Percentiles rank a stretch among this genome's conserved stretches.
These are phyloP conservation scores for Kodamaea hsintzibuensis DNA, from an alignment of 805 yeast genomes.

Conservation along the genomic window DNA sequence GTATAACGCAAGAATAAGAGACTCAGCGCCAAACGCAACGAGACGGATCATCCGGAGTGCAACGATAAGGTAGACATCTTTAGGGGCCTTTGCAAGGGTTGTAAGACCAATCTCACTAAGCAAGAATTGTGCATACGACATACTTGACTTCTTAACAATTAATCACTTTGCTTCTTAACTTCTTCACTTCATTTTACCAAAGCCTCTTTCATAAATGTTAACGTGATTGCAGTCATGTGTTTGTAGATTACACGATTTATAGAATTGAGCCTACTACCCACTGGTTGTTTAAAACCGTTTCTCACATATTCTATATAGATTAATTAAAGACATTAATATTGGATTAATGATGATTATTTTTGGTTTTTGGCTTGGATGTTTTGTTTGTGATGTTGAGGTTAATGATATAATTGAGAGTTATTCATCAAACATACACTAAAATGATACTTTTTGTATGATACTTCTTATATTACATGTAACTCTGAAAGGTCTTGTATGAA, in stretches of 20 bases:
- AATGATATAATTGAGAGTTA: no score
- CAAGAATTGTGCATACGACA: slow-evolving; percentile 16
- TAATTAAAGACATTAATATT: no score
- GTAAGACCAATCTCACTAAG: slow-evolving; percentile 35
- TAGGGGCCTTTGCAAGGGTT: slow-evolving; percentile 28
- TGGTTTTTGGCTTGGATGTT: no score
- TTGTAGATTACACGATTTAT: neutral
- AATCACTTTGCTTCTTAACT: neutral
- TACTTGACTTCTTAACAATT: neutral
- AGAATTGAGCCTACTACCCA: no score
- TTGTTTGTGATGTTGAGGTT: no score
- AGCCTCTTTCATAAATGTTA: neutral
- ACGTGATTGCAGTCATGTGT: neutral
- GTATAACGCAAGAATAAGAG: slow-evolving; percentile 44
- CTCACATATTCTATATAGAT: no score
- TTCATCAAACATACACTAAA: no score
- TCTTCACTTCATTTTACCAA: neutral
- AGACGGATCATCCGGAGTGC: slow-evolving; percentile 35
- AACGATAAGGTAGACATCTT: slow-evolving; percentile 35
- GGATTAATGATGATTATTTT: no score
- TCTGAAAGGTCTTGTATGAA: no score
- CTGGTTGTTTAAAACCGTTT: no score
- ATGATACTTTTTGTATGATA: no score
- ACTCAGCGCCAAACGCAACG: slow-evolving; percentile 38
- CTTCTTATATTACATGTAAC: no score